Conservation (phyloP, 495 filamentous ascomycete genomes). For the Cudoniella acicularis region DNA sequence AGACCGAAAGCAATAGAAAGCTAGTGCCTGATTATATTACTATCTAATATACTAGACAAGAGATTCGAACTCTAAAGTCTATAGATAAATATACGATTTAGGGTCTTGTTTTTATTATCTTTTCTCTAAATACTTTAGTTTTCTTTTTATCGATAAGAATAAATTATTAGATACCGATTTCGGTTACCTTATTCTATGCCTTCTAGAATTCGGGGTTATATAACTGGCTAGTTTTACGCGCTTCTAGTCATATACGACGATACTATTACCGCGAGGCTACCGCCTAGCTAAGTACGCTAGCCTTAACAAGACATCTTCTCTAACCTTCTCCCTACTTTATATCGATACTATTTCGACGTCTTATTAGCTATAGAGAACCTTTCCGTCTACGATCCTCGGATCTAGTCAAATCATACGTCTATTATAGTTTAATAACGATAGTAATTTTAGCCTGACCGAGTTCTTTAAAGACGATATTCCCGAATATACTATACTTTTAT, state of each 20-base stretch:
- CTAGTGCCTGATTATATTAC: conserved; percentile 1
- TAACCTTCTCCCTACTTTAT: not conserved
- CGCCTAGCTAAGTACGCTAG: not conserved
- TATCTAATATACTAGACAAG: not conserved
- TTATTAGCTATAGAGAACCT: not conserved
- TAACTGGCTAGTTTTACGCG: not conserved
- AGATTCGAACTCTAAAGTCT: not conserved
- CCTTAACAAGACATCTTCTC: conserved; percentile 3
- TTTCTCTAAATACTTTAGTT: not conserved
- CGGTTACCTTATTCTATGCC: not conserved
- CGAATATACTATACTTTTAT: conserved; percentile 28
- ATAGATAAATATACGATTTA: conserved; percentile 1
- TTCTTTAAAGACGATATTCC: not conserved
- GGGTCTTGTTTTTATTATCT: not conserved
- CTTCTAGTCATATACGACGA: not conserved
- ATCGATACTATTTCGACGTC: conserved; percentile 1
- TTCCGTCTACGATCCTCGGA: not conserved
- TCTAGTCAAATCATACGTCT: conserved; percentile 1
- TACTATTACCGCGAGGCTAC: conserved; percentile 1
- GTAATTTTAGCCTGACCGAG: conserved; percentile 2
- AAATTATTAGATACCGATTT: not conserved
- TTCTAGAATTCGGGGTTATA: not conserved
- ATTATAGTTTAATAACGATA: not conserved
- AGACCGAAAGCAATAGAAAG: no score
- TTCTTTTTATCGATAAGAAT: not conserved